These are phyloP conservation scores for Kitagawia praeruptora DNA, from an alignment of 129 eudicot genomes.

Conservation along the genomic window DNA sequence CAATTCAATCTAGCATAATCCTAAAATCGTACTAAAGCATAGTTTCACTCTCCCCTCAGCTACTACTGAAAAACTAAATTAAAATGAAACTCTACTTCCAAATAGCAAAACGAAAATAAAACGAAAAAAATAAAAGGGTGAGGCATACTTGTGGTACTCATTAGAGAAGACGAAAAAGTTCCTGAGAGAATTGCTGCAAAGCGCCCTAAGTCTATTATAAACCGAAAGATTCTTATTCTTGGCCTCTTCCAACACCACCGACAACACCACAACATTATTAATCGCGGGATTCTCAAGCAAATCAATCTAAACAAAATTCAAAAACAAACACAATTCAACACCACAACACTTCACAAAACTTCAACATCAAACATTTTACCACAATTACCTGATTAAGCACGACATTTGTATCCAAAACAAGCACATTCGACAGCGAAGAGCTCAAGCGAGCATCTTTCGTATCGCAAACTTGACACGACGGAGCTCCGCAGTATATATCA, in stretches of 20 bases:
- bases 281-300: constrained; percentile 85
- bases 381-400: constrained; percentile 70
- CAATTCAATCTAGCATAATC: not conserved
- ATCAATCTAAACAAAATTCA: constrained; percentile 48
- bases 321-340: not conserved
- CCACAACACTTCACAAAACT: not conserved
- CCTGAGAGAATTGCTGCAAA: constrained; percentile 67
- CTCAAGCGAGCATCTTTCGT: constrained; percentile 50
- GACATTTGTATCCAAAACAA: constrained; percentile 78
- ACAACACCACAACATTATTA: constrained; percentile 80
- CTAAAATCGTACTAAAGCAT: not conserved
- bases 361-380: not conserved
- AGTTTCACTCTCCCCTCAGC: not conserved
- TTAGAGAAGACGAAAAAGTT: constrained; percentile 84
- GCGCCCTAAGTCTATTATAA: constrained; percentile 74
- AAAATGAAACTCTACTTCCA: not conserved
- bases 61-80: not conserved
- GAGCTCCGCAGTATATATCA: constrained; percentile 86
- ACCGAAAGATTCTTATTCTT: constrained; percentile 77
- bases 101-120: constrained; percentile 3
- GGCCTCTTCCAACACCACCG: constrained; percentile 89
- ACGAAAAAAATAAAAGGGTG: not conserved
- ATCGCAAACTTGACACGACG: constrained; percentile 62
- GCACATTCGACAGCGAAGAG: constrained; percentile 34
- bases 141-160: constrained; percentile 74